Conservation (phyloP, 2,329 filamentous ascomycete genomes). For the Aschersonia sp. region DNA sequence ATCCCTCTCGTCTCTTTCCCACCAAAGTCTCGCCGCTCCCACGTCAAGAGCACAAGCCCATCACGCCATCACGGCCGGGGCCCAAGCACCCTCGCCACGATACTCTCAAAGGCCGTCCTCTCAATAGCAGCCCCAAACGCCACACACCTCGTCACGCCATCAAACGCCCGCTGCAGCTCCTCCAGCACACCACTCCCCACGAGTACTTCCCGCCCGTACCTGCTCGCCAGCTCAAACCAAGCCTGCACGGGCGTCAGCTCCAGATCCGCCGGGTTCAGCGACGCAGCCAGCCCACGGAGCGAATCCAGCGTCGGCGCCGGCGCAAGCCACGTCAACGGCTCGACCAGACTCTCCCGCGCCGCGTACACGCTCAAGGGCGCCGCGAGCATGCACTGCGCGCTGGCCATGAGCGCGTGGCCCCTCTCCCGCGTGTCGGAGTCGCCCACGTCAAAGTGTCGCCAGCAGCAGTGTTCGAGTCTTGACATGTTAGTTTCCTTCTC, state of each 20-base stretch:
- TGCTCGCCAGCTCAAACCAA: constrained; percentile 35
- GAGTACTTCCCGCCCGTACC: constrained; percentile 24
- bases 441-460: constrained; percentile 30
- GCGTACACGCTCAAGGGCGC: constrained; percentile 21
- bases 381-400: constrained; percentile 23
- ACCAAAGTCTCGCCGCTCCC: too few relatives aligned
- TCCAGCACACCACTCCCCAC: constrained; percentile 19
- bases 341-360: not conserved
- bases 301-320: constrained; percentile 24
- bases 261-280: constrained; percentile 23
- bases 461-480: constrained; percentile 39
- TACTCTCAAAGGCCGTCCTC: constrained; percentile 29
- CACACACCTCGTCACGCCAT: constrained; percentile 28
- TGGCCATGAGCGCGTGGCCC: constrained; percentile 30
- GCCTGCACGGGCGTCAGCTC: constrained; percentile 38
- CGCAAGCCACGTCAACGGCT: constrained; percentile 20
- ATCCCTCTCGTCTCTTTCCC: too few relatives aligned
- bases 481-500: constrained; percentile 1
- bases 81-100: constrained; percentile 23
- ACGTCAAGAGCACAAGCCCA: not conserved
- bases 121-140: constrained; percentile 33
- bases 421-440: constrained; percentile 13
- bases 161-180: constrained; percentile 24
- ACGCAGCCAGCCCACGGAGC: constrained; percentile 29
- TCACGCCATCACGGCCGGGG: constrained; percentile 4